phyloP scores from a whole-genome alignment of 305 asterid species.

The Fraxinus floribunda region DNA sequence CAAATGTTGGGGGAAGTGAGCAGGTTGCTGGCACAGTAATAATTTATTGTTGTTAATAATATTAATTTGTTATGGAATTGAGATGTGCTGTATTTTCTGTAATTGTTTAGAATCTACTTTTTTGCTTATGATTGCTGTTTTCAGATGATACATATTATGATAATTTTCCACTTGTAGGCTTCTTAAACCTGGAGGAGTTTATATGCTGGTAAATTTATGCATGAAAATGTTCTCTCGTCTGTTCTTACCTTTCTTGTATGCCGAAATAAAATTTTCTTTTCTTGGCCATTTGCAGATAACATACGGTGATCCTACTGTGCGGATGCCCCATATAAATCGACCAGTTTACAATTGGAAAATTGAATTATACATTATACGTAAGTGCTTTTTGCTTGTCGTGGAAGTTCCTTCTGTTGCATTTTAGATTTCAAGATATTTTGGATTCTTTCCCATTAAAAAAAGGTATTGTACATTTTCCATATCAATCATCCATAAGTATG shows the following conservation, averaged over 20 bases:
- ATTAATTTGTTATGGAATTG: constrained; percentile 2
- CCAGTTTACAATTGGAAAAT: constrained; percentile 80
- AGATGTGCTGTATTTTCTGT: neutral
- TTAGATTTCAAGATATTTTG: constrained; percentile 2
- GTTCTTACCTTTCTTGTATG: constrained; percentile 20
- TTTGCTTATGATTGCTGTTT: constrained; percentile 1
- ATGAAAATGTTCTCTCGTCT: constrained; percentile 20
- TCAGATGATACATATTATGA: constrained; percentile 9
- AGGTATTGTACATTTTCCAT: neutral
- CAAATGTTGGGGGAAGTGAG: constrained; percentile 97
- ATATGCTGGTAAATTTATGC: constrained; percentile 67
- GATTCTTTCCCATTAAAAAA: neutral
- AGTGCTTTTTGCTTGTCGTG: constrained; percentile 31
- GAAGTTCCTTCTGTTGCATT: neutral
- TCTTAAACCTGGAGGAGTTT: constrained; percentile 92
- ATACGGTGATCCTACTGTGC: constrained; percentile 87
- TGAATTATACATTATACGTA: constrained; percentile 78
- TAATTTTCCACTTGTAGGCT: constrained; percentile 57
- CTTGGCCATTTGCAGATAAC: constrained; percentile 67
- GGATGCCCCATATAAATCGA: constrained; percentile 75
- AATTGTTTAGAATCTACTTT: neutral
- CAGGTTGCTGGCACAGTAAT: constrained; percentile 55
- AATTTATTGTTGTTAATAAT: constrained; percentile 10
- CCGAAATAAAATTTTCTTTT: constrained; percentile 22
- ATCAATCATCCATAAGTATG: neutral